Base-by-base conservation (phyloP, 2,329 filamentous ascomycete species). In the Elsinoe perseae region DNA sequence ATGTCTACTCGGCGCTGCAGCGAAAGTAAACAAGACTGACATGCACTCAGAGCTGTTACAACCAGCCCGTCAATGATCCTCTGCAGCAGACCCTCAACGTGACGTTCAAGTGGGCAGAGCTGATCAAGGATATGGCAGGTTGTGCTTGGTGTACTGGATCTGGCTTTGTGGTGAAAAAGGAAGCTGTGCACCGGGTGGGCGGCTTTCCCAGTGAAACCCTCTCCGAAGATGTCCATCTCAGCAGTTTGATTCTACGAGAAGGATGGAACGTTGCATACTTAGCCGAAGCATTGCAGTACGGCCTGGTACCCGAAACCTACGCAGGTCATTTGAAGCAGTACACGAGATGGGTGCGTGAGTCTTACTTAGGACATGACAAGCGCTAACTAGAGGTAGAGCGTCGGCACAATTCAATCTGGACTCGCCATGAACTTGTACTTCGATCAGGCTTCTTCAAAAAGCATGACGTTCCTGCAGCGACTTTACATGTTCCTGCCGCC, bases 261-360 rank as follows among this genome's bases (percentile, higher is more conserved):
- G 82, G 82, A 36, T 85, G 82, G 82, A 80, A 78, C 63, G 83
- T 81, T 1, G 80, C 78, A 0, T 84, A 78, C 61, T 68, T 82
- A 25, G 78, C 81, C 60, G 81, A 84, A 62, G 73, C 76, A 2
- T 71, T 84, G 2, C 81, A 84, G 64, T 84, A 75, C 36, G 81
- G 81, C 32, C 78, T 77, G 1, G 78, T 83, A 0, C 77, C 81
- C 2, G 80, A 81, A 50, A 79, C 81, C 43, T 80, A 74, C 30
- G 73, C 73, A n/a, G 74, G 75, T 16, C 78, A 82, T 62, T 63
- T 82, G 4, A 80, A 80, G 68, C 80, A 82, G 69, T 73, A 78
- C 12, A 80, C 76, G 0, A 73, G 78, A 44, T 81, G 79, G 79
- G 76, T 58, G 38, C 10, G 57, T 28, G 9, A n/a, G 8, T 14